Conservation (phyloP, 495 filamentous ascomycete genomes). For the Neurospora sp. region DNA sequence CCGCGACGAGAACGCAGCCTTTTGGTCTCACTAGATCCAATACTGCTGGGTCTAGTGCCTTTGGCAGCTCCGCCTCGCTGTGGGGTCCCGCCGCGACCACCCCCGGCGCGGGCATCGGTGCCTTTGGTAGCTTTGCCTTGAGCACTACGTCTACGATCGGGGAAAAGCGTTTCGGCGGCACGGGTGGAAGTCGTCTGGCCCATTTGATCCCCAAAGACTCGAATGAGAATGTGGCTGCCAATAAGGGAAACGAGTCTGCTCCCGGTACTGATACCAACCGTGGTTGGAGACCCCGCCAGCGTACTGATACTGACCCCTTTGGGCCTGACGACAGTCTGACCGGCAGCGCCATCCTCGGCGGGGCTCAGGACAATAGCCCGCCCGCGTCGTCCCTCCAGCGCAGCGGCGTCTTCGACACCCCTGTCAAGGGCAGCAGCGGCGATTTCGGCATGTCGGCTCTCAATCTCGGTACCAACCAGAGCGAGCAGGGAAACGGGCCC, state of each 20-base stretch:
- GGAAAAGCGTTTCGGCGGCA: constrained; percentile 63
- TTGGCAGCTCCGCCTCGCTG: constrained; percentile 47
- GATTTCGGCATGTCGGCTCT: constrained; percentile 81
- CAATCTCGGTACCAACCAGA: constrained; percentile 35
- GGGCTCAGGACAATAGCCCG: constrained; percentile 63
- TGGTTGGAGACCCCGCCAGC: constrained; percentile 41
- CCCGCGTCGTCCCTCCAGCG: constrained; percentile 33
- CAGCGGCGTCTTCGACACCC: constrained; percentile 42
- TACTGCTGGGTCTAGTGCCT: constrained; percentile 35
- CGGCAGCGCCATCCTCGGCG: constrained; percentile 73
- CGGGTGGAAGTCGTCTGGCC: constrained; percentile 75
- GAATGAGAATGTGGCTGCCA: constrained; percentile 47
- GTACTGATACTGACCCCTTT: constrained; percentile 80
- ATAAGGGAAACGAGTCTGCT: constrained; percentile 25
- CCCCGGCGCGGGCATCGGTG: constrained; percentile 59
- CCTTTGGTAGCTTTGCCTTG: constrained; percentile 79
- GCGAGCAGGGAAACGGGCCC: constrained; percentile 41
- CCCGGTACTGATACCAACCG: constrained; percentile 23
- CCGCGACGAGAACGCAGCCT: constrained; percentile 29
- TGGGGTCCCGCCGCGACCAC: constrained; percentile 50
- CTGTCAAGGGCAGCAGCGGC: constrained; percentile 45
- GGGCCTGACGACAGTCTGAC: constrained; percentile 51
- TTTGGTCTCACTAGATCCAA: constrained; percentile 63
- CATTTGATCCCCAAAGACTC: constrained; percentile 72
- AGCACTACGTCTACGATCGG: constrained; percentile 36